Percentiles rank a stretch among this genome's conserved stretches.
phyloP scores from a whole-genome alignment of 1,284 basidiomycete species.

The Afroboletus lepidellus region DNA sequence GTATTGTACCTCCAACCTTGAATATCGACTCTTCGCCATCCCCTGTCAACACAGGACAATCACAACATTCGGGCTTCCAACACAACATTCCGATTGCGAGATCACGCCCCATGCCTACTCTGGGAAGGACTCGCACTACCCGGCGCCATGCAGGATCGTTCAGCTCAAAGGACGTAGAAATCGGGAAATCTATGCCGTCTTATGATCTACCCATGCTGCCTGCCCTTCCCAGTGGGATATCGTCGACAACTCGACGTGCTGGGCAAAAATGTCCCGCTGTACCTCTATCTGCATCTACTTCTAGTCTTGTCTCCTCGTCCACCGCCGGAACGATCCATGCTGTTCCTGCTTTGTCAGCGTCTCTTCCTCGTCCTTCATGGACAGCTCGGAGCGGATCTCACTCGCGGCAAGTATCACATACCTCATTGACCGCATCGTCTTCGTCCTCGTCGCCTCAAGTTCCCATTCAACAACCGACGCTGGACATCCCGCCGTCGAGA shows the following conservation, averaged over 20 bases:
- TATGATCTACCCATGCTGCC: conserved; percentile 42
- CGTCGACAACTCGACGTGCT: conserved; percentile 47
- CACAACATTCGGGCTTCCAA: conserved; percentile 27
- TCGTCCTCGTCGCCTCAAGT: conserved; percentile 40
- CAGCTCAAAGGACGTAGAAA: conserved; percentile 87
- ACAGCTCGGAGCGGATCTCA: conserved; percentile 35
- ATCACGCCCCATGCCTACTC: conserved; percentile 35
- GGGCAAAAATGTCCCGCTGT: conserved; percentile 41
- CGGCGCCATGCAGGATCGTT: conserved; percentile 93
- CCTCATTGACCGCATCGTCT: conserved; percentile 49
- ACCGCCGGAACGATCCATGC: conserved; percentile 8
- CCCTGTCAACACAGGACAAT: conserved; percentile 21
- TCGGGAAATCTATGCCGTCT: conserved; percentile 78
- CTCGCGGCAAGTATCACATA: conserved; percentile 58
- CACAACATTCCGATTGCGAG: conserved; percentile 36
- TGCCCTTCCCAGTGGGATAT: conserved; percentile 35
- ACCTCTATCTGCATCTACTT: conserved; percentile 26
- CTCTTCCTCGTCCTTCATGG: conserved; percentile 17
- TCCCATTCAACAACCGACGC: conserved; percentile 35
- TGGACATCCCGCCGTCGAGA: conserved; percentile 50
- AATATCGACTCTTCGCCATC: conserved; percentile 21
- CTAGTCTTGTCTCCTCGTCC: conserved; percentile 16
- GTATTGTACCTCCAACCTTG: conserved; percentile 6
- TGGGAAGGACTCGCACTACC: conserved; percentile 44
- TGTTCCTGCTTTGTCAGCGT: conserved; percentile 13